Evolutionary conservation across 1,284 basidiomycete genomes (phyloP), one percentile per base, ranked within the genome.

Genomic region (Microbotryum saponariae): DNA sequence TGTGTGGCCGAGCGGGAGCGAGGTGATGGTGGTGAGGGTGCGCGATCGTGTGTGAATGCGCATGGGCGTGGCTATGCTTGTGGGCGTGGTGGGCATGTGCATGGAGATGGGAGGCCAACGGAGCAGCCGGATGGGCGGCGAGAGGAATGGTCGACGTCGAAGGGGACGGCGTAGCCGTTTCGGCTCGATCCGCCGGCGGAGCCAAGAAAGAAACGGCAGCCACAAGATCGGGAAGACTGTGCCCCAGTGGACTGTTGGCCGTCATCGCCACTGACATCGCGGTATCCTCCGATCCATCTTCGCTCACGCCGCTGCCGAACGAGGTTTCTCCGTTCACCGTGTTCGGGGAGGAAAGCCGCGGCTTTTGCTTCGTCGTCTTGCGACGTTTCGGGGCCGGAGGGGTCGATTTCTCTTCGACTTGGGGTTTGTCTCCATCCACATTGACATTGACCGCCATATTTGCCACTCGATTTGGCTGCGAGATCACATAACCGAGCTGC

Each of bases 181-280:
- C 25, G 25, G 51, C n/a, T 23, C 25, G 25, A 12, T 42, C 37
- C 12, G 37, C 20, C n/a, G 51, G 21, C 12, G 54, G 45, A 25
- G 54, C 33, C 54, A 56, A 37, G 16, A 37, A 37, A 18, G 27
- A 33, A 18, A 65, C 67, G 20, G 65, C 60, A 2, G 65, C 61
- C 12, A 65, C 67, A 8, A 69, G 65, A 23, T 69, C 67, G 21
- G 59, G 62, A 3, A 69, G 54, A 16, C 51, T 58, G 51, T 59
- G 60, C 6, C 67, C 29, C 14, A 61, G 61, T 42, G 64, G 59
- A n/a, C 54, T 56, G 9, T 50, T 20, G 1, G 53, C 49, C 1
- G 37, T 47, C 6, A 9, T 5, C 20, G 50, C 16, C 4, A 50
- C 37, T 44, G 46, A 51, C 1, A 25, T 47, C 2, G 60, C 50